These are phyloP conservation scores for Shiraia bambusicola DNA, from an alignment of 2,329 filamentous ascomycete species.

Conservation along the genomic window DNA sequence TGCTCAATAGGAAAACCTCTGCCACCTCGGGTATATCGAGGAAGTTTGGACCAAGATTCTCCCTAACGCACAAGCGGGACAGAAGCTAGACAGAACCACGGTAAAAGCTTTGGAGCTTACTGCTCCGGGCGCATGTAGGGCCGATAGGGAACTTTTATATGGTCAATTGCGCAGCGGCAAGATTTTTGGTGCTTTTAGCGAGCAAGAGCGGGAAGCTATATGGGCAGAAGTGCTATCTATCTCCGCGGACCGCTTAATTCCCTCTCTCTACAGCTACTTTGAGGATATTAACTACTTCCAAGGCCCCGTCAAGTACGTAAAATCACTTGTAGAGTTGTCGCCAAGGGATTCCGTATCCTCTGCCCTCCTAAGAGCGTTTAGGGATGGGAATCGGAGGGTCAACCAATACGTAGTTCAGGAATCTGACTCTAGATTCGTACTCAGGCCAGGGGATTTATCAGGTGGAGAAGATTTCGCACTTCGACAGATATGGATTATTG, in stretches of 20 bases:
- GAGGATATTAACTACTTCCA: constrained; percentile 11
- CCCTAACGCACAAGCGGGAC: constrained; percentile 25
- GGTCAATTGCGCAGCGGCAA: constrained; percentile 5
- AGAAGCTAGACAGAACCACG: constrained; percentile 21
- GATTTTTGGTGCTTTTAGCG: constrained; percentile 8
- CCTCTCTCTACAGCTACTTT: constrained; percentile 9
- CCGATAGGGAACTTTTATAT: constrained; percentile 9
- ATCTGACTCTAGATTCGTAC: too few species aligned
- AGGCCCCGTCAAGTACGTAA: constrained; percentile 8
- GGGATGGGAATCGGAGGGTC: too few species aligned
- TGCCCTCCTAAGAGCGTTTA: constrained; percentile 7
- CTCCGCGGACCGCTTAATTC: constrained; percentile 6
- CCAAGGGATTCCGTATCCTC: too few species aligned
- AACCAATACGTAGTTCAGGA: too few species aligned
- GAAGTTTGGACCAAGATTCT: constrained; percentile 39
- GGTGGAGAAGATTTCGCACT: too few species aligned
- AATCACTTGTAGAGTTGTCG: constrained; percentile 9
- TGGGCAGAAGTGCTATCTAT: constrained; percentile 6
- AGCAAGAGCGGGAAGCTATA: constrained; percentile 8
- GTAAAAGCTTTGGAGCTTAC: constrained; percentile 8
- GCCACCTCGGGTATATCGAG: constrained; percentile 39
- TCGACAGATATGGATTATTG: constrained; percentile 7
- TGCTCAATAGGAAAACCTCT: constrained; percentile 29
- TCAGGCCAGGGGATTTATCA: too few species aligned
- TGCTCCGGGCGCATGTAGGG: constrained; percentile 4